A percentile compares a stretch with the other conserved stretches of the same genome.
These are phyloP conservation scores for Pseudogymnoascus sp. DNA, from an alignment of 2,329 filamentous ascomycete genomes.

Conservation along the genomic window DNA sequence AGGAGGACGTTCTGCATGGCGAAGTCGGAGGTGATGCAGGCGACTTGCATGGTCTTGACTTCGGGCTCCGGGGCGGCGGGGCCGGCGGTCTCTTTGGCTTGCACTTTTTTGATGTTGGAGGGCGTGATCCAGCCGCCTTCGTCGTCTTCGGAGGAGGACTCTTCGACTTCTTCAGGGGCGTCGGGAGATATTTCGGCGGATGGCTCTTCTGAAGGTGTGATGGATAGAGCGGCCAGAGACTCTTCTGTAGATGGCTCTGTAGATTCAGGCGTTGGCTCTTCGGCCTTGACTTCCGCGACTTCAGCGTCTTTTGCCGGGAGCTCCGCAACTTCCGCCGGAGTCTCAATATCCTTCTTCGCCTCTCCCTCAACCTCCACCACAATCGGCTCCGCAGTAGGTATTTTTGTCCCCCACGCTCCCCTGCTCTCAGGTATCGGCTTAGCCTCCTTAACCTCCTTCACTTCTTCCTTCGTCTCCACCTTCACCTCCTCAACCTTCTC, in stretches of 20 bases:
- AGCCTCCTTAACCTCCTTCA: slow-evolving; percentile 8
- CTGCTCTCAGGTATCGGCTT: slow-evolving; percentile 16
- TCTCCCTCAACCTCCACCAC: slow-evolving; percentile 22
- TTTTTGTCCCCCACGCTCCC: slow-evolving; percentile 21
- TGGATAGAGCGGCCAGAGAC: slow-evolving; percentile 11
- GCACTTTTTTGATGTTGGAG: slow-evolving; percentile 78
- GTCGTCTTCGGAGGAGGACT: slow-evolving; percentile 33
- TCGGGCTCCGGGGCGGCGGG: slow-evolving; percentile 40
- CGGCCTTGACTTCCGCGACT: slow-evolving; percentile 5
- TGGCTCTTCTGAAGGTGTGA: background rate
- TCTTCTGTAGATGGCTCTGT: background rate
- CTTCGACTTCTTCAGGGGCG: slow-evolving; percentile 19
- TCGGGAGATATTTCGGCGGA: background rate
- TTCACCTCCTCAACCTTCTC: slow-evolving; percentile 12
- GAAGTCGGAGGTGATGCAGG: slow-evolving; percentile 90
- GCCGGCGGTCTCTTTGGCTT: slow-evolving; percentile 53
- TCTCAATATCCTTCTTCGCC: slow-evolving; percentile 17
- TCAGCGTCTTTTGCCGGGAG: background rate
- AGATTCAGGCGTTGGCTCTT: slow-evolving; percentile 17
- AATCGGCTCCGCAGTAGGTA: slow-evolving; percentile 11
- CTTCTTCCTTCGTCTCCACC: slow-evolving; percentile 12
- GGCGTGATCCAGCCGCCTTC: slow-evolving; percentile 89
- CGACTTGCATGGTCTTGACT: slow-evolving; percentile 67
- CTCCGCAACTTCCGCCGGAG: too few species aligned
- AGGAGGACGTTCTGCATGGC: slow-evolving; percentile 97